Conservation (phyloP, 208 protist genomes). For the Leishmania guyanensis region DNA sequence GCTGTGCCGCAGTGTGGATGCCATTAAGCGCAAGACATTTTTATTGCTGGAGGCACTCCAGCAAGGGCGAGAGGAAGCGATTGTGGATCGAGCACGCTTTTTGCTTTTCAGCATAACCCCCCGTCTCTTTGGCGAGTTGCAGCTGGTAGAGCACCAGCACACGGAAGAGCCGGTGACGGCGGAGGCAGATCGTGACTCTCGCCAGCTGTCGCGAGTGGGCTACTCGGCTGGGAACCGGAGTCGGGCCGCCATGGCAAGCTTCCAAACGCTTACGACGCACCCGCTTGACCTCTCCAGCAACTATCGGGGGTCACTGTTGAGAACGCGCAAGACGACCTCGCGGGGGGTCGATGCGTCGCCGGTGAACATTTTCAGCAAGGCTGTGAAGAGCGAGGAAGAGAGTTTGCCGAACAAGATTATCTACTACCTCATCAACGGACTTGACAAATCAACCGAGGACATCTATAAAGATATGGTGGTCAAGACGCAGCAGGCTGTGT, state of each 20-base stretch:
- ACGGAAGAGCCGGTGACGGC: constrained; percentile 67
- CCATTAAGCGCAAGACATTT: constrained; percentile 68
- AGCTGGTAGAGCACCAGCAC: constrained; percentile 65
- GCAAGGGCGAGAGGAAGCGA: constrained; percentile 58
- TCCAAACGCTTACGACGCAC: constrained; percentile 21
- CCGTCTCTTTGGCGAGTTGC: constrained; percentile 48
- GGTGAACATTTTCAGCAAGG: constrained; percentile 44
- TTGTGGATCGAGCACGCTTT: constrained; percentile 74
- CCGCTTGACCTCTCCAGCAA: constrained; percentile 40
- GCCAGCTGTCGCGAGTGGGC: constrained; percentile 25
- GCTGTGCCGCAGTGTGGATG: constrained; percentile 49
- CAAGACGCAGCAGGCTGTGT: constrained; percentile 48
- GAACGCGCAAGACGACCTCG: constrained; percentile 21
- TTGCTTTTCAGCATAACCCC: constrained; percentile 73
- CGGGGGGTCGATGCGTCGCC: constrained; percentile 21
- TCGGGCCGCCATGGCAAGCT: constrained; percentile 30
- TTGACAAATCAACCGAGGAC: constrained; percentile 41
- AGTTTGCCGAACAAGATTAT: constrained; percentile 58
- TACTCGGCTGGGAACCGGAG: constrained; percentile 32
- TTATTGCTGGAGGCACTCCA: constrained; percentile 85
- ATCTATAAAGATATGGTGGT: constrained; percentile 41
- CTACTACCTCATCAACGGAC: constrained; percentile 66
- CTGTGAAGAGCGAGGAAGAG: constrained; percentile 42
- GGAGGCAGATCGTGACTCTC: constrained; percentile 30
- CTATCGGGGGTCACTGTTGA: constrained; percentile 22